A percentile compares a stretch with the other conserved stretches of the same genome.
These are phyloP conservation scores for Chalciporus piperatus DNA, from an alignment of 768 basidiomycete species.

Conservation along the genomic window DNA sequence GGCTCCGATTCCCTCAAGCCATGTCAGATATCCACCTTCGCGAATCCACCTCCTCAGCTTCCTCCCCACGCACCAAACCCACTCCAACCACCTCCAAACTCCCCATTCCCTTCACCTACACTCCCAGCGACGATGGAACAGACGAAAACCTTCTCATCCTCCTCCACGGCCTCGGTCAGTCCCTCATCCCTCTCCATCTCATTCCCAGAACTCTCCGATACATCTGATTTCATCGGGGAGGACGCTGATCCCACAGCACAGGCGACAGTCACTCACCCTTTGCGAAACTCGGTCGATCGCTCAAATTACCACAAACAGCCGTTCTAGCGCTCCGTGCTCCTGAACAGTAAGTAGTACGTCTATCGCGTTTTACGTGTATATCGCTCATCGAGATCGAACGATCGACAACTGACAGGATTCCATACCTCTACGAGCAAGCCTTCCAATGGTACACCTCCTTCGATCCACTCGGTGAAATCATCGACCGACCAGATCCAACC, in stretches of 20 bases:
- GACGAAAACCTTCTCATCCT: constrained; percentile 85
- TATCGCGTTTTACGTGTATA: too few relatives aligned
- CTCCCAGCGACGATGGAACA: constrained; percentile 74
- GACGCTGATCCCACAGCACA: constrained; percentile 26
- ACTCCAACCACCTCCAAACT: constrained; percentile 45
- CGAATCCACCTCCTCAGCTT: constrained; percentile 4
- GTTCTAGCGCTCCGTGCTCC: constrained; percentile 78
- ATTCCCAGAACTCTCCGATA: background rate
- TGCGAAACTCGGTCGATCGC: constrained; percentile 60
- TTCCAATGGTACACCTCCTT: constrained; percentile 89
- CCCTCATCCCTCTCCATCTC: too few relatives aligned
- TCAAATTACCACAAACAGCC: constrained; percentile 90
- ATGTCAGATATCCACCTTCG: constrained; percentile 25
- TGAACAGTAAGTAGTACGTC: constrained; percentile 50
- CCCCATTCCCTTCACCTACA: constrained; percentile 61
- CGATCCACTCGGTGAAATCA: constrained; percentile 70
- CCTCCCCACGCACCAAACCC: constrained; percentile 42
- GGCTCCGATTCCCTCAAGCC: too few relatives aligned
- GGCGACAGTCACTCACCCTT: constrained; percentile 85
- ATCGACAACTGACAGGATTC: constrained; percentile 49
- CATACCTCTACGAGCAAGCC: constrained; percentile 73
- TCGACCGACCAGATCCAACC: constrained; percentile 71
- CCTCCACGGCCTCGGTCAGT: constrained; percentile 80
- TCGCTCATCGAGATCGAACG: too few relatives aligned
- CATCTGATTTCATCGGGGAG: background rate